Evolutionary conservation across 2,329 filamentous ascomycete species (phyloP), one percentile per base, ranked within the genome.

Genomic region (Ophiostoma piceae): DNA sequence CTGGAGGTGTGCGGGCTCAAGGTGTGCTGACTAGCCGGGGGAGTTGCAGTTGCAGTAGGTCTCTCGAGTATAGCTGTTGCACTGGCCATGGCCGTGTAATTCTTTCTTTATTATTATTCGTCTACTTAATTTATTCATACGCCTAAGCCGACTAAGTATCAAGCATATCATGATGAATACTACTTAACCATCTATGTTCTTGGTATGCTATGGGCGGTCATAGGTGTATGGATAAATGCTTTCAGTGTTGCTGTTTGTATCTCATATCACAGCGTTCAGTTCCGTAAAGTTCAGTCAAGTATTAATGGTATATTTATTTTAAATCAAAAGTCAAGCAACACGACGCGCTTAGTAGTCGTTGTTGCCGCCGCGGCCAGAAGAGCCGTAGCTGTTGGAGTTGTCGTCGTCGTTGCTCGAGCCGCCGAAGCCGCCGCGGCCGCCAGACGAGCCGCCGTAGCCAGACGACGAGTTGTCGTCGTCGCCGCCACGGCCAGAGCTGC

Each of bases 1-100:
- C 82, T 93, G 1, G 88, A 92, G 76, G 85, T 92, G n/a, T 92
- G 90, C 74, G 90, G 91, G 4, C 80, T 93, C 68, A 82, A 86
- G 75, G 86, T 94, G 41, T 92, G 89, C 76, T 91, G 75, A 80
- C 71, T 73, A 22, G 57, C 72, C 66, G 73, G 35, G 3, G 35
- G 35, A 2, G 35, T 35, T 35, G 60, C 60, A 3, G 12, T n/a
- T 8, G 57, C 32, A 22, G 60, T 64, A 4, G 29, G 57, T 11
- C 32, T 32, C 11, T 35, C 60, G 12, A 32, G 29, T 32, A 32
- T 64, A 43, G 66, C 26, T 5, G 41, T 66, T 39, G 26, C 26
- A 7, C 22, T 62, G 57, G 57, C 26, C 9, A 32, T 62, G 7
- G 26, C 26, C 14, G 16, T 32, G 26, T 62, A 4, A 32, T 62